Conservation (phyloP, 352 stramenopile genomes). For the Phytophthora quininea region DNA sequence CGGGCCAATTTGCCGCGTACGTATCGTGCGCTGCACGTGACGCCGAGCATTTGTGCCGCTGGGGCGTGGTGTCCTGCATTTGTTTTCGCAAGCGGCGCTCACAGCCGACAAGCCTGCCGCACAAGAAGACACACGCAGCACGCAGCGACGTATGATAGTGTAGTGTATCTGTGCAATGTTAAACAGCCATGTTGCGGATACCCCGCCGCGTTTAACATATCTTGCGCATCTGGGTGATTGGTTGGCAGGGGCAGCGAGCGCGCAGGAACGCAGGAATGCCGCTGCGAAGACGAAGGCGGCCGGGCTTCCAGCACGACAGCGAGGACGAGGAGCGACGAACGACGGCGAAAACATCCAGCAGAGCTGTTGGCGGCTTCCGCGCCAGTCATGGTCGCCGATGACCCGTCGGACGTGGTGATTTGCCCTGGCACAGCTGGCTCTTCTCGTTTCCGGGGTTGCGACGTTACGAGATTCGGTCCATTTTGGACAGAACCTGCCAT, state of each 20-base stretch:
- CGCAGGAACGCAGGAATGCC: not conserved
- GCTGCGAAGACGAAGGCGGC: constrained; percentile 1
- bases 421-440: constrained; percentile 20
- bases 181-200: not conserved
- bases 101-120: no score
- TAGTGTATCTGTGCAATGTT: not conserved
- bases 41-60: not conserved
- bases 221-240: no score
- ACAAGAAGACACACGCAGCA: no score
- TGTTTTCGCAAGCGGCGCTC: not conserved
- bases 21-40: not conserved
- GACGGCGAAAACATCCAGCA: not conserved
- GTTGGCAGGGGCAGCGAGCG: not conserved
- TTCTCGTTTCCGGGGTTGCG: not conserved
- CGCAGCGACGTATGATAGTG: no score
- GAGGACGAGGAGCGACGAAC: constrained; percentile 4
- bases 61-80: not conserved
- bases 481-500: not conserved
- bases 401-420: constrained; percentile 20
- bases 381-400: constrained; percentile 22
- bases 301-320: not conserved
- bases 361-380: constrained; percentile 13
- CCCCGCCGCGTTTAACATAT: constrained; percentile 21
- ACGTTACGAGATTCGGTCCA: not conserved
- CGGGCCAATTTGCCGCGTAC: not conserved